phyloP scores from a whole-genome alignment of 108 stramenopile species.

The Schizochytrium sp. region DNA sequence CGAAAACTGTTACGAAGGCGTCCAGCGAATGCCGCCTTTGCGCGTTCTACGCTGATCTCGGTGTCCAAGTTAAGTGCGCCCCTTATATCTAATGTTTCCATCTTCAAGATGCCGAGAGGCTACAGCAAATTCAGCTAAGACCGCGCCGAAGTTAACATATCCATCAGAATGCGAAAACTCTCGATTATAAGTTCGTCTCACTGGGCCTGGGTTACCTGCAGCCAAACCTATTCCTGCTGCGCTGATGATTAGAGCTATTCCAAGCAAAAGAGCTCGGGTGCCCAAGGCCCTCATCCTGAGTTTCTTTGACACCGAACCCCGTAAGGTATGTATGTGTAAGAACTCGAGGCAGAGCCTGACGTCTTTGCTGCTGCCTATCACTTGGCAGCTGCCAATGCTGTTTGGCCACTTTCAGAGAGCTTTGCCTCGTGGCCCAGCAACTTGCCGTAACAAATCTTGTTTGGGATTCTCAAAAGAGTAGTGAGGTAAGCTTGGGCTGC shows the following conservation, averaged over 20 bases:
- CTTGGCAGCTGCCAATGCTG: no score
- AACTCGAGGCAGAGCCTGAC: no score
- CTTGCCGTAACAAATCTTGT: background rate
- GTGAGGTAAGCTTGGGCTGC: background rate
- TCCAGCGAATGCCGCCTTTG: background rate
- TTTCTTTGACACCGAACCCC: no score
- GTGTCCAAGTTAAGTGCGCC: background rate
- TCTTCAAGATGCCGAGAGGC: background rate
- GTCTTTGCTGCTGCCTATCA: no score
- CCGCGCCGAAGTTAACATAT: constrained; percentile 55
- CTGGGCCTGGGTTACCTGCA: no score
- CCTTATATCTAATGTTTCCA: constrained; percentile 29
- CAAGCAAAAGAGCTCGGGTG: no score
- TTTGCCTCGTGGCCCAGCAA: background rate
- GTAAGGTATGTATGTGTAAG: no score
- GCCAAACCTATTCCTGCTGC: no score
- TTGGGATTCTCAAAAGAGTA: background rate
- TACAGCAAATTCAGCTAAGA: constrained; percentile 15
- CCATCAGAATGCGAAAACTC: constrained; percentile 25
- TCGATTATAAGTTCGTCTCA: background rate
- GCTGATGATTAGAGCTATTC: no score
- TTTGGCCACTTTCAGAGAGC: no score
- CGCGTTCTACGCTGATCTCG: constrained; percentile 39
- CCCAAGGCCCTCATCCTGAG: no score
- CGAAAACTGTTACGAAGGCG: constrained; percentile 49